These are phyloP conservation scores for Eucalyptus pumila DNA, from an alignment of 345 rosid species.

Conservation along the genomic window DNA sequence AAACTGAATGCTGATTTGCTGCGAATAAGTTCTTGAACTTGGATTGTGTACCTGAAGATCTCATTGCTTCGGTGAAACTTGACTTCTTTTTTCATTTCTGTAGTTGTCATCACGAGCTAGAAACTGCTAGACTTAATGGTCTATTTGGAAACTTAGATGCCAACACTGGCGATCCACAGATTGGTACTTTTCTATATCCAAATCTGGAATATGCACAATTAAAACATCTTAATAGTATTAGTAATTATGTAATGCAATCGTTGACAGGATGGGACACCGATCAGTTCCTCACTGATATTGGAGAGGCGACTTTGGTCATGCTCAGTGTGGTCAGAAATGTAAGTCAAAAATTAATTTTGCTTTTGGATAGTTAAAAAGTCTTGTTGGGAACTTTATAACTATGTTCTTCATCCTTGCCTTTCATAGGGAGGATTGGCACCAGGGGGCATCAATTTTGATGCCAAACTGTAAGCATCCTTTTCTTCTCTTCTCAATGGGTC, in stretches of 20 bases:
- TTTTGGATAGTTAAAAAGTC: neutral
- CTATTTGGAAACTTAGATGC: conserved; percentile 91
- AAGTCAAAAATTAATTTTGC: neutral
- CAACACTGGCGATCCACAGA: conserved; percentile 92
- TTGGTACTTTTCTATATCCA: conserved; percentile 22
- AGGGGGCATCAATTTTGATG: conserved; percentile 98
- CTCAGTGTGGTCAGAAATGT: conserved; percentile 85
- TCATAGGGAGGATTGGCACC: conserved; percentile 89
- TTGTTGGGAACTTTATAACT: neutral
- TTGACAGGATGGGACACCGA: conserved; percentile 95
- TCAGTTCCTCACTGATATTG: conserved; percentile 78
- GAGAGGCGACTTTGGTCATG: conserved; percentile 92
- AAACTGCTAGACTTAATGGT: conserved; percentile 90
- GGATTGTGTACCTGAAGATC: neutral
- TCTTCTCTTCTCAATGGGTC: neutral
- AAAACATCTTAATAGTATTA: neutral
- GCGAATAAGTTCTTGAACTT: neutral
- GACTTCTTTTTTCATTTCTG: neutral
- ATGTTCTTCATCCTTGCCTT: neutral
- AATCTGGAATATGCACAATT: neutral
- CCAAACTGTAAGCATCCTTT: conserved; percentile 56
- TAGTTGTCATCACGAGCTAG: conserved; percentile 97
- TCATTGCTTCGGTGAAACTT: neutral
- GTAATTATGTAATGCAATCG: neutral
- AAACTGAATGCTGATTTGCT: neutral